Base-by-base conservation (phyloP, 495 filamentous ascomycete genomes). In the Thermochaetoides thermophila region DNA sequence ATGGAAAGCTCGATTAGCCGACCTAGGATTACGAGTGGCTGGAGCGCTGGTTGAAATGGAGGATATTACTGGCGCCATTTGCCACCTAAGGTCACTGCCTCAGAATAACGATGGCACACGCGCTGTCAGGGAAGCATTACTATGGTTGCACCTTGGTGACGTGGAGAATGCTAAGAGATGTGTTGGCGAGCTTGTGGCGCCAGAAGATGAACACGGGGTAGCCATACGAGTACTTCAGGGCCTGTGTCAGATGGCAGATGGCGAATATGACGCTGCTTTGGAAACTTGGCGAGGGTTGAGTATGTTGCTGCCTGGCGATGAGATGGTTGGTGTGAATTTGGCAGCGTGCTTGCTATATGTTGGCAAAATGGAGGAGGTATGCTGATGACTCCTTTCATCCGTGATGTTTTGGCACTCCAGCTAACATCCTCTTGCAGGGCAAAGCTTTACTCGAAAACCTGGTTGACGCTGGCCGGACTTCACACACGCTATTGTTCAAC, bases 11-110 rank as follows among this genome's bases (percentile, higher is more conserved):
- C 40, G 89, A 25, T 55, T 94, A 4, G 55, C 55, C 7, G 84
- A 94, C 32, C 56, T 93, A 0, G 86, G 86, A 0, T 51, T 93
- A 7, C 55, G 78, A 29, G 81, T 82, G 7, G 86, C 76, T 0
- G 81, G 83, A 46, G 75, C 78, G 17, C 49, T 96, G 32, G 66
- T 94, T 3, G 86, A 95, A 58, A 92, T 92, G 82, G 83, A 84
- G 5, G 85, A 96, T 52, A 46, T 87, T 2, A 71, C 73, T 32
- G 78, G 75, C 6, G 89, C 86, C 2, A 68, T 53, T n/a, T 53
- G 74, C 28, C 78, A 84, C 43, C 57, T 97, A 1, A 59, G 49
- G 6, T 58, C 56, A 7, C 30, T 76, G 14, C 21, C 21, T 23
- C 17, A 1, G 3, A 12, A 29, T 2, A 17, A 13, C 10, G 22